Conservation (phyloP, 1,284 basidiomycete genomes). For the Cutaneotrichosporon sp. region DNA sequence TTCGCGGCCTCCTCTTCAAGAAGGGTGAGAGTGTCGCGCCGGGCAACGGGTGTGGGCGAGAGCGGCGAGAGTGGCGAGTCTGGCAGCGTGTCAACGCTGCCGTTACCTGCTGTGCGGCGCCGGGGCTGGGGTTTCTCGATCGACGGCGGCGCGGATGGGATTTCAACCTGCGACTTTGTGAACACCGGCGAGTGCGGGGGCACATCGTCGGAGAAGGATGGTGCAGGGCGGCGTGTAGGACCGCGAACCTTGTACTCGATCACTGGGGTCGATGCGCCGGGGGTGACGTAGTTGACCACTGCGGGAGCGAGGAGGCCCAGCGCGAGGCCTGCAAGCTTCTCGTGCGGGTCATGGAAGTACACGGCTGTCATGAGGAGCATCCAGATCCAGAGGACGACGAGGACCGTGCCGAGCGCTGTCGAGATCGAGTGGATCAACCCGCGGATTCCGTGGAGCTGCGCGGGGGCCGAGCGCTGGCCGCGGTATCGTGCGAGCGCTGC, state of each 20-base stretch:
- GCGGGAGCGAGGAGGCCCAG: constrained; percentile 24
- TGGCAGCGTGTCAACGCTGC: not conserved
- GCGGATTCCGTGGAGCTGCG: not conserved
- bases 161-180: too few relatives aligned
- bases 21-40: not conserved
- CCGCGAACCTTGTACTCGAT: constrained; percentile 21
- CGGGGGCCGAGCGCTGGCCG: not conserved
- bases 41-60: not conserved
- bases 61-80: not conserved
- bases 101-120: not conserved
- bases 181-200: not conserved
- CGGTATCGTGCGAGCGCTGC: constrained; percentile 1
- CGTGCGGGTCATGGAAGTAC: constrained; percentile 83
- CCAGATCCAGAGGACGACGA: constrained; percentile 68
- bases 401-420: constrained; percentile 20
- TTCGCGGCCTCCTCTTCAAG: not conserved
- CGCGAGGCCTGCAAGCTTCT: constrained; percentile 69
- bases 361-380: constrained; percentile 74
- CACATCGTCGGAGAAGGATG: not conserved
- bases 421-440: constrained; percentile 13
- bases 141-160: too few relatives aligned
- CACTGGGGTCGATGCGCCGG: constrained; percentile 14
- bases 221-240: constrained; percentile 8
- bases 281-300: constrained; percentile 22
- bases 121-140: too few relatives aligned